Conservation (phyloP, 2,329 filamentous ascomycete genomes). For the Leptoxyphium fumago region DNA sequence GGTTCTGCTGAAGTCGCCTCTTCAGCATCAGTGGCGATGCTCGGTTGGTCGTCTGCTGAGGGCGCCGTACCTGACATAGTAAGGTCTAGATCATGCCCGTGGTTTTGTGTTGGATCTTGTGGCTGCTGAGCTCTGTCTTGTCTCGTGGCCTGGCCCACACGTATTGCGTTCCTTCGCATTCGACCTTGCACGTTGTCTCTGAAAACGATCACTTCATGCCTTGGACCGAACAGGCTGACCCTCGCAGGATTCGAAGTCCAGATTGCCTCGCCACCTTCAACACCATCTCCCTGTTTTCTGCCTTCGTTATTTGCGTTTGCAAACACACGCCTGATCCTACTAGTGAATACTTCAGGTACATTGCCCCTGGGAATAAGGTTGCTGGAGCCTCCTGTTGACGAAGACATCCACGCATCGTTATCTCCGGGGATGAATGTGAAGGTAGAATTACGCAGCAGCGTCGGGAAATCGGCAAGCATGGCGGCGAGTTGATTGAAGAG, state of each 20-base stretch:
- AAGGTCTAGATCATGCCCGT: background rate
- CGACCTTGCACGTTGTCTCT: slow-evolving; percentile 74
- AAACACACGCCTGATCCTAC: slow-evolving; percentile 67
- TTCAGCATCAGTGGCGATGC: no score
- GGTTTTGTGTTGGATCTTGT: background rate
- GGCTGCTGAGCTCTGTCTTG: slow-evolving; percentile 7
- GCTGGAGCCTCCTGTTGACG: slow-evolving; percentile 64
- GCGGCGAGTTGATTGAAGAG: slow-evolving; percentile 80
- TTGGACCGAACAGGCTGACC: slow-evolving; percentile 70
- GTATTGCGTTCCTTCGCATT: slow-evolving; percentile 60
- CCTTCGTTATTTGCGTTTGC: slow-evolving; percentile 62
- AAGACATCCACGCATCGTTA: slow-evolving; percentile 91
- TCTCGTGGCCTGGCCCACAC: slow-evolving; percentile 41
- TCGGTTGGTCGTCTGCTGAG: no score
- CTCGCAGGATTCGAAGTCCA: slow-evolving; percentile 84
- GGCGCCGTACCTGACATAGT: no score
- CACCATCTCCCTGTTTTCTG: slow-evolving; percentile 28
- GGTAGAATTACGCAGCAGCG: slow-evolving; percentile 61
- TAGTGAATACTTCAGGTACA: slow-evolving; percentile 83
- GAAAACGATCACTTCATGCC: slow-evolving; percentile 75
- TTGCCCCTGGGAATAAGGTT: slow-evolving; percentile 53
- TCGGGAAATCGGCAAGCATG: slow-evolving; percentile 68
- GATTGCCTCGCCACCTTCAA: slow-evolving; percentile 54
- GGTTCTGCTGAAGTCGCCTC: background rate
- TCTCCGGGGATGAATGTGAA: slow-evolving; percentile 93